Base-by-base conservation (phyloP, 139 green algal genomes). In the Edaphochlamys debaryana region DNA sequence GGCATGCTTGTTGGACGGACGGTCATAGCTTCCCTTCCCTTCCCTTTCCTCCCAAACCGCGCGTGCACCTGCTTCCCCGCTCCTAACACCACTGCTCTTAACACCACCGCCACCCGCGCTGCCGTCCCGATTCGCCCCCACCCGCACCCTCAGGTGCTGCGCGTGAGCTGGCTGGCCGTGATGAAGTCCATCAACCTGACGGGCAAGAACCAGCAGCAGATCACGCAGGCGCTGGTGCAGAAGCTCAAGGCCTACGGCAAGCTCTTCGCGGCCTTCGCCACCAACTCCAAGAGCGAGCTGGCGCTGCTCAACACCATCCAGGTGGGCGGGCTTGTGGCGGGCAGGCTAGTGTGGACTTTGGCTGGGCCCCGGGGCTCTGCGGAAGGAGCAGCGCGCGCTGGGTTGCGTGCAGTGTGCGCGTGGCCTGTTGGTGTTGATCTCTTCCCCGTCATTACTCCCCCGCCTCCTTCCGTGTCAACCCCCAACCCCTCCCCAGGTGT, bases 131-230 rank as follows among this genome's bases (percentile, higher is more conserved):
- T n/a, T n/a, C n/a, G n/a, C n/a, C n/a, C n/a, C n/a, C n/a, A n/a
- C n/a, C n/a, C n/a, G n/a, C n/a, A n/a, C 45, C 45, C 11, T 54
- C 34, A 98, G 36, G 84, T 98, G 29, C 85, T 97, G 58, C 86
- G 91, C 76, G 89, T 99, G 58, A 67, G 95, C n/a, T 95, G 93
- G 91, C 89, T 90, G 32, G 91, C 93, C n/a, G 82, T 98, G 52
- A 94, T 97, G 80, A 91, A 90, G 73, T 85, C 85, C 13, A 86
- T 97, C 32, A 93, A 95, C 71, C 94, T 96, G 86, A 92, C 89
- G 20, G 92, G 93, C 84, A 98, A 98, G 88, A 99, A 98, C 87
- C 91, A 94, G 87, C 94, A 98, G 92, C 96, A 99, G 89, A 93
- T 98, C 58, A 70, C 87, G 69, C 90, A 92, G 82, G 82, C 89